Base-by-base conservation (phyloP, 2,329 filamentous ascomycete genomes). In the Blastomyces parvus region DNA sequence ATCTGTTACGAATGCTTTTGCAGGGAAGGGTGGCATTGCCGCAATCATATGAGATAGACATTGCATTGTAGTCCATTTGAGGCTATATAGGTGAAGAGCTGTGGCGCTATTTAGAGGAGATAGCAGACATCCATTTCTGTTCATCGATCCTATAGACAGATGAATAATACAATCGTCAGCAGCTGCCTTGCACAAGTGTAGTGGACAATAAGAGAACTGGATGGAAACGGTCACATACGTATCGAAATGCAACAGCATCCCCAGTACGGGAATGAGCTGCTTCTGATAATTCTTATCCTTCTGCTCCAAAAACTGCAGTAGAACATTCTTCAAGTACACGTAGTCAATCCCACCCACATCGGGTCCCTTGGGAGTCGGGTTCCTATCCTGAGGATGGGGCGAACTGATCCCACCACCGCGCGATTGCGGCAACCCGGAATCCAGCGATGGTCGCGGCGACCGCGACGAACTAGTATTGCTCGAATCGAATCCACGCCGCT, bases 121-220 rank as follows among this genome's bases (percentile, higher is more conserved):
- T 86, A 2, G 88, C 91, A 22, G 86, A 84, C 76, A 88, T 85
- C 90, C 91, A 96, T 76, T 90, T 93, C 76, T 94, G 87, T 77
- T 94, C 89, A 69, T 96, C 91, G 69, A 83, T 84, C 69, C 83
- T 86, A 63, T 64, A 63, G 22, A 50, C 22, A 44, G 36, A 25
- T 30, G 22, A 36, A 55, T n/a, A 69, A 61, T 62, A 67, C 69
- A 63, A 68, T 60, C 63, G 67, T 70, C 63, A 68, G 66, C 60
- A 66, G 53, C 9, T 3, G 55, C 9, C 7, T 13, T 4, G 14
- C 30, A n/a, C 19, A 22, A 30, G 19, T 59, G 36, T 14, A 22
- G 2, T 33, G 19, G 19, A 27, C 9, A 27, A 42, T 9, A 30
- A 40, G 30, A 22, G 22, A 33, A 38, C 14, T 7, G 50, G 19